Evolutionary conservation across 495 filamentous ascomycete genomes (phyloP).

Genomic region (Tuber indicum): DNA sequence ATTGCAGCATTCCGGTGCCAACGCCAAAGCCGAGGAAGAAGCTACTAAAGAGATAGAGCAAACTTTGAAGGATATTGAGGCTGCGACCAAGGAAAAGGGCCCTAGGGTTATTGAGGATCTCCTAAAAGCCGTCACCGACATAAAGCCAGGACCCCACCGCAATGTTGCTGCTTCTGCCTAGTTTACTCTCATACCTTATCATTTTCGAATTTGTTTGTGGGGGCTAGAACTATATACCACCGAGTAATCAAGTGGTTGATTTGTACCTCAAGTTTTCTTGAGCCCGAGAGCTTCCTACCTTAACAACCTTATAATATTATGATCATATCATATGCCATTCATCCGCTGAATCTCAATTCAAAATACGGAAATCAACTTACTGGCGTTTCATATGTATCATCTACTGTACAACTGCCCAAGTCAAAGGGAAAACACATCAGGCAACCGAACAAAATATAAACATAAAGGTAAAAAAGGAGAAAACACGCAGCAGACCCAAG

Average conservation of each 20-base stretch:
- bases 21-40: slow-evolving; percentile 79
- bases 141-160: slow-evolving; percentile 54
- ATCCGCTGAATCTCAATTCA: not conserved
- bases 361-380: not conserved
- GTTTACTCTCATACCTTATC: not conserved
- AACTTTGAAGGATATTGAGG: slow-evolving; percentile 75
- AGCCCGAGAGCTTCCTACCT: not conserved
- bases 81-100: slow-evolving; percentile 68
- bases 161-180: slow-evolving; percentile 31
- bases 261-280: not conserved
- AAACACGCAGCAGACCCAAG: not conserved
- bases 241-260: not conserved
- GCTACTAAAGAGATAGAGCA: slow-evolving; percentile 73
- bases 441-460: not conserved
- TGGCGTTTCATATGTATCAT: not conserved
- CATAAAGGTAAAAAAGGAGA: not conserved
- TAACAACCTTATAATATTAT: not conserved
- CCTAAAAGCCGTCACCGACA: slow-evolving; percentile 68
- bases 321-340: not conserved
- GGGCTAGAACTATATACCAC: slow-evolving; percentile 2
- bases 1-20: slow-evolving; percentile 64
- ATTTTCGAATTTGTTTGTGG: slow-evolving; percentile 8
- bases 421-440: not conserved
- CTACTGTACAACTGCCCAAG: not conserved
- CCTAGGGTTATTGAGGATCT: slow-evolving; percentile 73